Evolutionary conservation across 345 rosid genomes (phyloP).

Genomic region (Acer campestre): DNA sequence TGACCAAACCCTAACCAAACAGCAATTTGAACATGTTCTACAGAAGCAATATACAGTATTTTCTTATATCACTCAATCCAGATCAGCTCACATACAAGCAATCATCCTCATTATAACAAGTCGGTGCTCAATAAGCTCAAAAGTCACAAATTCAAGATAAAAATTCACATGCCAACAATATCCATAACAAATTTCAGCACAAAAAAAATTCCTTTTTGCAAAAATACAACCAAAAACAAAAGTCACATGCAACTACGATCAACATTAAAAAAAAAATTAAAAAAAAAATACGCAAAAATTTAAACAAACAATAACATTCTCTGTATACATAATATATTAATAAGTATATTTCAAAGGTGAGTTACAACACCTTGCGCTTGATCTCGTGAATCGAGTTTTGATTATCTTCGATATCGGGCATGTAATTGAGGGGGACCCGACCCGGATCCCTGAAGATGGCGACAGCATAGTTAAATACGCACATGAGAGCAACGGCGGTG

Average conservation of each 20-base stretch:
- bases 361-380: constrained; percentile 74
- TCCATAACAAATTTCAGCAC: not conserved
- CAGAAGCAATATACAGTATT: not conserved
- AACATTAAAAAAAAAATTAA: not conserved
- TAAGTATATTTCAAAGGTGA: not conserved
- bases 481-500: constrained; percentile 72
- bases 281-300: not conserved
- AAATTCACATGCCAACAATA: not conserved
- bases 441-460: constrained; percentile 86
- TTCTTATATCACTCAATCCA: constrained; percentile 10
- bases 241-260: not conserved
- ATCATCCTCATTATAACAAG: constrained; percentile 1
- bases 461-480: constrained; percentile 53
- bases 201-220: not conserved
- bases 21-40: not conserved
- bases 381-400: constrained; percentile 74
- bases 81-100: constrained; percentile 19
- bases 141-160: not conserved
- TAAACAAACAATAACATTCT: not conserved
- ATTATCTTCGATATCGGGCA: constrained; percentile 80
- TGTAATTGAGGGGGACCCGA: constrained; percentile 65
- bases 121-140: not conserved
- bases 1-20: constrained; percentile 2
- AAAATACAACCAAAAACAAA: not conserved
- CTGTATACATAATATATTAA: not conserved